Conservation (phyloP, 257 asterid species). For the Solanum appendiculatum region DNA sequence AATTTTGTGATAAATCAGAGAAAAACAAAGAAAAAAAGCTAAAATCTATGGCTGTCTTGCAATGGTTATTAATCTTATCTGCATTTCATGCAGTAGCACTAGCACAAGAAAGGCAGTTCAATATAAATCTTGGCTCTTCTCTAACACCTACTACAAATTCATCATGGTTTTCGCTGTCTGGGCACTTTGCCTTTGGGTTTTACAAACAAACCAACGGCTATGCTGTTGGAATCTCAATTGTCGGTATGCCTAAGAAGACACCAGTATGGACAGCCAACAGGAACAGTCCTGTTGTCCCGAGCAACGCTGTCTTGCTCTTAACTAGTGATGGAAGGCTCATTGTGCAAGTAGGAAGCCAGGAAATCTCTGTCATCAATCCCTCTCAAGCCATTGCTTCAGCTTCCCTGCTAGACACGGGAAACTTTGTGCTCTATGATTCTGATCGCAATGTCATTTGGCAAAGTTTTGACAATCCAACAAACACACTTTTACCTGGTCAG, state of each 20-base stretch:
- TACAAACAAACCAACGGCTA: constrained; percentile 2
- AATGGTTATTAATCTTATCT: constrained; percentile 4
- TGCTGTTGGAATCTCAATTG: constrained; percentile 8
- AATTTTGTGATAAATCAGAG: neutral
- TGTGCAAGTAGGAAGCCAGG: constrained; percentile 4
- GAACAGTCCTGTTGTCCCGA: constrained; percentile 3
- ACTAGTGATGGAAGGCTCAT: constrained; percentile 24
- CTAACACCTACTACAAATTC: constrained; percentile 20
- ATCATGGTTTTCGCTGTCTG: constrained; percentile 14
- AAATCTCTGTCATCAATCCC: neutral
- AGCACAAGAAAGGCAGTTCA: constrained; percentile 16
- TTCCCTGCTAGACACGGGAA: constrained; percentile 40
- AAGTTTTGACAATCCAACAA: constrained; percentile 42
- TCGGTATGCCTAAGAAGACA: constrained; percentile 5
- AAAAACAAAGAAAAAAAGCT: neutral
- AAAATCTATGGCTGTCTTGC: constrained; percentile 2
- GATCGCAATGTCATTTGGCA: constrained; percentile 26
- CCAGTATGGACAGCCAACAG: constrained; percentile 27
- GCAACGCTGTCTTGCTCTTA: constrained; percentile 2
- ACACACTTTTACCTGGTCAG: constrained; percentile 37
- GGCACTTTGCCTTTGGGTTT: constrained; percentile 19
- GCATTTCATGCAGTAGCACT: constrained; percentile 1
- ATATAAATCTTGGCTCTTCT: constrained; percentile 27
- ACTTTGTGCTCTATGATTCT: constrained; percentile 33
- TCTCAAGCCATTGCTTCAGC: constrained; percentile 11